Evolutionary conservation across 495 filamentous ascomycete species (phyloP).

Genomic region (Penicillium waksmanii): DNA sequence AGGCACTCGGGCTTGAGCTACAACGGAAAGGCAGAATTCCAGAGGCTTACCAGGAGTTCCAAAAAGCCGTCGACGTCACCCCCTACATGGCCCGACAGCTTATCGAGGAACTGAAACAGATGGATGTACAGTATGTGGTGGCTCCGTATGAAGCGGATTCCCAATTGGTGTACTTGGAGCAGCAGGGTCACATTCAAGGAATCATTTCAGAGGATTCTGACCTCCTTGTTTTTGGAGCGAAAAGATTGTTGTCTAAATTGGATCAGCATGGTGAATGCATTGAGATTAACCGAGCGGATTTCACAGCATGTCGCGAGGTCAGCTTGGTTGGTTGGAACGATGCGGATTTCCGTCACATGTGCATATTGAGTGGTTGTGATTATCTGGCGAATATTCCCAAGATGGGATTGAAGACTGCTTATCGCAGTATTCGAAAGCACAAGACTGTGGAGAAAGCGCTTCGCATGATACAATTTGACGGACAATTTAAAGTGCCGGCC

Average conservation of each 20-base stretch:
- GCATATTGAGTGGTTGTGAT: constrained; percentile 97
- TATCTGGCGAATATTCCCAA: constrained; percentile 82
- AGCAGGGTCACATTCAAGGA: constrained; percentile 76
- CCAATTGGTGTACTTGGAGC: constrained; percentile 92
- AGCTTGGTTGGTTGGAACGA: constrained; percentile 92
- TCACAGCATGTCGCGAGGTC: constrained; percentile 84
- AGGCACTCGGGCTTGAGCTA: constrained; percentile 73
- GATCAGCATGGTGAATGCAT: constrained; percentile 92
- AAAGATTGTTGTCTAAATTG: constrained; percentile 88
- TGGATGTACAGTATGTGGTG: constrained; percentile 83
- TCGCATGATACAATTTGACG: constrained; percentile 82
- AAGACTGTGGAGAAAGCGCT: constrained; percentile 84
- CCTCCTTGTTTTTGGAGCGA: constrained; percentile 91
- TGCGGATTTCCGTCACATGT: constrained; percentile 89
- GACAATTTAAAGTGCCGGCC: constrained; percentile 74
- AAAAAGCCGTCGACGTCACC: constrained; percentile 95
- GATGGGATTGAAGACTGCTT: constrained; percentile 91
- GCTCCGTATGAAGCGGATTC: constrained; percentile 98
- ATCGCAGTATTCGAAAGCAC: constrained; percentile 86
- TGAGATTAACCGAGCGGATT: constrained; percentile 85
- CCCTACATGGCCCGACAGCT: constrained; percentile 91
- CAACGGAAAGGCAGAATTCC: constrained; percentile 75
- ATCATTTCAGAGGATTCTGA: constrained; percentile 98
- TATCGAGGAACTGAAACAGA: constrained; percentile 86
- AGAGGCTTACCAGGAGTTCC: constrained; percentile 83